Evolutionary conservation across 768 basidiomycete genomes (phyloP).

Genomic region (Royoungia palumana): DNA sequence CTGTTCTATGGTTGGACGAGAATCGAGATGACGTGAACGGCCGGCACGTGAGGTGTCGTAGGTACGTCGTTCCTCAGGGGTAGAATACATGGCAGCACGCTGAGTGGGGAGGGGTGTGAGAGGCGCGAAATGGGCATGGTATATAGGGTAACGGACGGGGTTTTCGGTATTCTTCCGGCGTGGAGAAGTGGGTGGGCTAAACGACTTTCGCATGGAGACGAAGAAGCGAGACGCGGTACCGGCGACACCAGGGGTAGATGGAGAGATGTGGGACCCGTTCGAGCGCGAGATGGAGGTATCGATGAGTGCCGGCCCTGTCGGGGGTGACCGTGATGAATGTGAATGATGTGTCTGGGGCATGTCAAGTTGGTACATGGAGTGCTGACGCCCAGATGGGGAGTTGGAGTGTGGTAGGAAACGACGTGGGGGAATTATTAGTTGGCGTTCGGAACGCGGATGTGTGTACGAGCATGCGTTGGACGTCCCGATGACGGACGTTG

Average conservation of each 20-base stretch:
- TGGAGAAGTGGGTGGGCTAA: conserved; percentile 19
- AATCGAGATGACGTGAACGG: conserved; percentile 37
- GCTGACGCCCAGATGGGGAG: no score
- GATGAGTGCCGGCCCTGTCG: conserved; percentile 11
- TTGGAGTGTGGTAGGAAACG: no score
- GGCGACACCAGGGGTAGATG: conserved; percentile 8
- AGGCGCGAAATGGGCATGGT: not conserved
- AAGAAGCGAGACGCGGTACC: conserved; percentile 29
- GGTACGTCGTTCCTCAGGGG: conserved; percentile 38
- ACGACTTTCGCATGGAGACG: conserved; percentile 30
- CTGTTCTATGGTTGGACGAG: conserved; percentile 67
- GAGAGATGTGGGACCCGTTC: not conserved
- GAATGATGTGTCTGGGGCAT: conserved; percentile 10
- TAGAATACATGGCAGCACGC: conserved; percentile 40
- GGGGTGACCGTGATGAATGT: conserved; percentile 15
- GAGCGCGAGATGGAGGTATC: not conserved
- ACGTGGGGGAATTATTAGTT: no score
- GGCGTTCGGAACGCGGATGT: no score
- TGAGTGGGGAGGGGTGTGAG: conserved; percentile 14
- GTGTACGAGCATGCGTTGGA: conserved; percentile 7
- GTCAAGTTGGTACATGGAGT: not conserved
- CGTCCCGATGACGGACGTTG: not conserved
- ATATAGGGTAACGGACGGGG: conserved; percentile 16
- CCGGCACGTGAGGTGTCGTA: conserved; percentile 33
- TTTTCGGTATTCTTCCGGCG: conserved; percentile 18